phyloP scores from a whole-genome alignment of 163 green algal species.

The Trebouxiophyceae sp. region DNA sequence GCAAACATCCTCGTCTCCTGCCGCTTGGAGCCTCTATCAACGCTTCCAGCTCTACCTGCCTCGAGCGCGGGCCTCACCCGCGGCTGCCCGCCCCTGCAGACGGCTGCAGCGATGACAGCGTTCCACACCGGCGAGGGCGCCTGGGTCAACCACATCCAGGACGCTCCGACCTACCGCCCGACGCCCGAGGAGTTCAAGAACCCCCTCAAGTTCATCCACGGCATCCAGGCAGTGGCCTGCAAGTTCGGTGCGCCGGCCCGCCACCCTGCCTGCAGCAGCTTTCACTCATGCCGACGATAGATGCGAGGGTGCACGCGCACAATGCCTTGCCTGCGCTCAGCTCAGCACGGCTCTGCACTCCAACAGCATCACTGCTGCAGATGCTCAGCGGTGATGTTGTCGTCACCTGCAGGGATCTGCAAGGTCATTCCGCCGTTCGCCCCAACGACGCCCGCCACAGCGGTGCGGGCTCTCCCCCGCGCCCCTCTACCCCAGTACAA shows the following conservation, averaged over 20 bases:
- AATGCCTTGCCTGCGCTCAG: background rate
- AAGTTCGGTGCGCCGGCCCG: background rate
- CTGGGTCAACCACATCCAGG: no score
- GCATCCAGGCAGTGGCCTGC: background rate
- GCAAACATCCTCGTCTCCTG: background rate
- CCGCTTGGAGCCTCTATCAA: no score
- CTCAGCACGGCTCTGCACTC: no score
- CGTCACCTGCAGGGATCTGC: background rate
- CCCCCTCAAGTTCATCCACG: background rate
- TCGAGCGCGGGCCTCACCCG: no score
- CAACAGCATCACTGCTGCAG: background rate
- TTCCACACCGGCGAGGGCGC: no score
- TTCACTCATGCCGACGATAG: background rate
- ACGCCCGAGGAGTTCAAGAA: slow-evolving; percentile 1
- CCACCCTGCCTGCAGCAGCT: background rate
- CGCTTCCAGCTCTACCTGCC: no score
- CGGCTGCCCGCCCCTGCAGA: no score
- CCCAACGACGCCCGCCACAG: background rate
- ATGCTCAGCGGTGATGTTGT: background rate
- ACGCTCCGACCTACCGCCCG: no score
- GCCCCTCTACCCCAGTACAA: background rate
- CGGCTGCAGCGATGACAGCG: no score
- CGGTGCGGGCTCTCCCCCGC: background rate
- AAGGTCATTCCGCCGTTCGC: background rate
- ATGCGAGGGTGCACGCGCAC: no score